Evolutionary conservation across 768 basidiomycete genomes (phyloP).

Genomic region (Pleurotus platypus): DNA sequence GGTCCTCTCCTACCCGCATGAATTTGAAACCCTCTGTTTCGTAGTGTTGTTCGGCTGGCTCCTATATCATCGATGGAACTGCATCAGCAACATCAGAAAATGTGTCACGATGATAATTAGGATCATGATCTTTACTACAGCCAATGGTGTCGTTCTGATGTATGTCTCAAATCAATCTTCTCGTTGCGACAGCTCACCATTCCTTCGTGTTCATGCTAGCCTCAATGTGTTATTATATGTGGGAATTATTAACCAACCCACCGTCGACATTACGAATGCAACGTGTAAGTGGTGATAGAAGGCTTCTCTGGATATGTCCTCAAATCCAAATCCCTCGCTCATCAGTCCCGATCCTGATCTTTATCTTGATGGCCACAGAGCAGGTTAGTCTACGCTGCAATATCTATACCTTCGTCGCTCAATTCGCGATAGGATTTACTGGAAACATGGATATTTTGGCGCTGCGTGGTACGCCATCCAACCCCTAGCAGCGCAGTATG

Average conservation of each 20-base stretch:
- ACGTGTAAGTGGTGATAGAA: not conserved
- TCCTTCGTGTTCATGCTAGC: not conserved
- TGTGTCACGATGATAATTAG: not conserved
- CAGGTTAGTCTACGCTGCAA: not conserved
- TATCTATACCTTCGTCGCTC: not conserved
- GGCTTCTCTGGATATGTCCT: not conserved
- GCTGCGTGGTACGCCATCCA: too few relatives aligned
- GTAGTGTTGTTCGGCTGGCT: not conserved
- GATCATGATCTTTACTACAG: not conserved
- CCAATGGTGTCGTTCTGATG: not conserved
- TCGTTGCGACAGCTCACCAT: too few relatives aligned
- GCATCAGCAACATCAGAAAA: not conserved
- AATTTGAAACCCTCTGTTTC: not conserved
- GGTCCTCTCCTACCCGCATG: not conserved
- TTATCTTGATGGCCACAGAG: not conserved
- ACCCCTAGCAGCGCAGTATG: too few relatives aligned
- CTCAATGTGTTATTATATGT: not conserved
- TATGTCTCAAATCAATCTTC: not conserved
- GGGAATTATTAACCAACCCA: not conserved
- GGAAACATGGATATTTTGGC: constrained; percentile 9
- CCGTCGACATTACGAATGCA: not conserved
- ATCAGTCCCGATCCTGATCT: not conserved
- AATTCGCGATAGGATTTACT: constrained; percentile 14
- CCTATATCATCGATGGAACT: not conserved
- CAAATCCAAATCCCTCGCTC: not conserved